These are phyloP conservation scores for Cnidoscolus chayamansa DNA, from an alignment of 441 rosid species.

Conservation along the genomic window DNA sequence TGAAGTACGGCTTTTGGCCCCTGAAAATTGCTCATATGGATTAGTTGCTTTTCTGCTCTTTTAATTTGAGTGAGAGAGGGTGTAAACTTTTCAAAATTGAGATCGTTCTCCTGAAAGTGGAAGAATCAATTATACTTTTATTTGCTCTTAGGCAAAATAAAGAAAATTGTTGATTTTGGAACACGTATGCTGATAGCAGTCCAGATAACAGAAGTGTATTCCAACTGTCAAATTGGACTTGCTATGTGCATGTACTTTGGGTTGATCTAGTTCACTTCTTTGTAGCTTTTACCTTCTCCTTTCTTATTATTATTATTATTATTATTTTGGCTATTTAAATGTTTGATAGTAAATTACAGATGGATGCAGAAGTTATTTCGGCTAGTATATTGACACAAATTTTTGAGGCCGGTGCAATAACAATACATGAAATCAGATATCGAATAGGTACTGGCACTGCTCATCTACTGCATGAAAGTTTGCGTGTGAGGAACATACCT, in stretches of 20 bases:
- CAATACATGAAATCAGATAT: slow-evolving; percentile 62
- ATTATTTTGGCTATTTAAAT: not conserved
- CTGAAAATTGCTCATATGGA: no score
- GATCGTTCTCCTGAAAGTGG: no score
- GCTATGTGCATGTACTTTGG: not conserved
- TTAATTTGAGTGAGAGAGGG: no score
- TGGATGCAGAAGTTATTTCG: slow-evolving; percentile 97
- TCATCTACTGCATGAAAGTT: slow-evolving; percentile 78
- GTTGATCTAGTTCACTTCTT: not conserved
- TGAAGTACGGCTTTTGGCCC: no score
- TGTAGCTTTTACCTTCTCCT: not conserved
- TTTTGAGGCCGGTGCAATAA: slow-evolving; percentile 60
- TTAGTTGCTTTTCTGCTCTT: no score
- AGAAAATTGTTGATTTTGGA: not conserved
- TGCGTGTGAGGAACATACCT: slow-evolving; percentile 69
- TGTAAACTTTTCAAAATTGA: no score
- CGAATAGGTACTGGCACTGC: slow-evolving; percentile 75
- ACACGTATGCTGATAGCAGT: no score
- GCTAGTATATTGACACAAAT: slow-evolving; percentile 72
- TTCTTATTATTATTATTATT: not conserved
- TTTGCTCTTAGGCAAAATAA: not conserved
- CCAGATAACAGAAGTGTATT: not conserved
- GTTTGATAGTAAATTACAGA: slow-evolving; percentile 35
- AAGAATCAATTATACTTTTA: no score
- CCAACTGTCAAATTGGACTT: not conserved